Evolutionary conservation across 2,329 filamentous ascomycete genomes (phyloP), one percentile per base, ranked within the genome.

Genomic region (Albophoma yamanashiensis): DNA sequence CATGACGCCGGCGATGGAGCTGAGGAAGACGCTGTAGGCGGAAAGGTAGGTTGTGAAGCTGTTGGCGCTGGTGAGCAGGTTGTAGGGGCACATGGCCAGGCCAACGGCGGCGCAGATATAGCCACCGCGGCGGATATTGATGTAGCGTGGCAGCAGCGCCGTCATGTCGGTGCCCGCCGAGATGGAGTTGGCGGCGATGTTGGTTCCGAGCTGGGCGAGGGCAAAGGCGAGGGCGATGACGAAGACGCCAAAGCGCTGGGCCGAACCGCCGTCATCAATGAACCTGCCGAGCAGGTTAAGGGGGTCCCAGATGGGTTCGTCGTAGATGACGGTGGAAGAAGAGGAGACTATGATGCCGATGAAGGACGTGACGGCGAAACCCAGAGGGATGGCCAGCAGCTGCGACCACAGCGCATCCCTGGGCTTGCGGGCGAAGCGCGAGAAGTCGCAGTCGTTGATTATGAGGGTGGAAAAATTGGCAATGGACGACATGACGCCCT

Each of bases 1-100:
- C 76, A 96, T 94, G 64, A 96, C 91, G n/a, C 92, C 92, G 0
- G 91, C 92, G 63, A 97, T 95, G 52, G 89, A 91, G 61, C 89
- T 92, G n/a, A 97, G 82, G 75, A 97, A 97, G 60, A 97, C 91
- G 3, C 89, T 92, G 77, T 96, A 96, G 1, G 92, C 89, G 0
- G 89, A 94, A 0, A 97, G 84, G 70, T 96, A 96, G 4, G 90
- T 95, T 0, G 90, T 94, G 77, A 96, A 96, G 74, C 88, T 86
- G 78, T 93, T 96, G 53, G 84, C 84, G 53, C 79, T 78, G 2
- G 82, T 85, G 11, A 96, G 82, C 0, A 96, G 82, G 62, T 89
- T 89, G 84, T 88, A 93, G 0, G 92, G 92, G 71, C 90, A 94
- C 84, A 96, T 95, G 63, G 86, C 88, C 15, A 96, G 79, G 59